A percentile compares a stretch with the other conserved stretches of the same genome.
These are phyloP conservation scores for Backusella luteola DNA, from an alignment of 192 early-diverging fungal genomes.

Conservation along the genomic window DNA sequence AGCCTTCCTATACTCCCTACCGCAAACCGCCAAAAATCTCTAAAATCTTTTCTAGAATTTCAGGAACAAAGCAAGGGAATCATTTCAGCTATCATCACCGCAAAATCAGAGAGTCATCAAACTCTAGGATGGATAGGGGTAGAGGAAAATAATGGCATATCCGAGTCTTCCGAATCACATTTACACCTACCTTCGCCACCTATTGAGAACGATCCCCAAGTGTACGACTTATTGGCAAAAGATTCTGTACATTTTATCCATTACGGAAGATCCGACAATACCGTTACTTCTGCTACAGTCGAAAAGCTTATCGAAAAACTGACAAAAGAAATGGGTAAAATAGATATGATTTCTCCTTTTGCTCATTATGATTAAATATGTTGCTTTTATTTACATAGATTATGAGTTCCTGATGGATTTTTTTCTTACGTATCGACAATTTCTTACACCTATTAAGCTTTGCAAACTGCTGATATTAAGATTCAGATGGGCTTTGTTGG, in stretches of 20 bases:
- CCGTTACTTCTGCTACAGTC: conserved; percentile 47
- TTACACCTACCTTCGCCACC: conserved; percentile 28
- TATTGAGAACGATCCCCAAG: conserved; percentile 40
- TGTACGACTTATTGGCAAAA: conserved; percentile 38
- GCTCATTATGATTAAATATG: not conserved
- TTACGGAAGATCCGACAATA: conserved; percentile 25
- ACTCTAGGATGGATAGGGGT: conserved; percentile 16
- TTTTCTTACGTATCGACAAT: conserved; percentile 55
- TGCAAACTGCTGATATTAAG: conserved; percentile 54
- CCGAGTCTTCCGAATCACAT: not conserved
- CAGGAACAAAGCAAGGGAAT: conserved; percentile 16
- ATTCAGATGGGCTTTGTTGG: conserved; percentile 51
- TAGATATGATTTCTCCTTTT: not conserved
- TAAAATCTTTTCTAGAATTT: conserved; percentile 5
- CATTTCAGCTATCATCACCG: conserved; percentile 23
- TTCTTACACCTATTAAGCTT: conserved; percentile 48
- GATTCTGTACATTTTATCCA: conserved; percentile 38
- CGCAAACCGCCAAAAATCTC: not conserved
- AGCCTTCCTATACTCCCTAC: not conserved
- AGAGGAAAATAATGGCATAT: not conserved
- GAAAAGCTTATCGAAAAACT: conserved; percentile 57
- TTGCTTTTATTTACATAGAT: conserved; percentile 35
- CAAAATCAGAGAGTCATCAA: not conserved
- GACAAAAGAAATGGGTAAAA: conserved; percentile 49
- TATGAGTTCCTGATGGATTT: conserved; percentile 51